Evolutionary conservation across 495 filamentous ascomycete species (phyloP).

Genomic region (Aspergillus ostianus): DNA sequence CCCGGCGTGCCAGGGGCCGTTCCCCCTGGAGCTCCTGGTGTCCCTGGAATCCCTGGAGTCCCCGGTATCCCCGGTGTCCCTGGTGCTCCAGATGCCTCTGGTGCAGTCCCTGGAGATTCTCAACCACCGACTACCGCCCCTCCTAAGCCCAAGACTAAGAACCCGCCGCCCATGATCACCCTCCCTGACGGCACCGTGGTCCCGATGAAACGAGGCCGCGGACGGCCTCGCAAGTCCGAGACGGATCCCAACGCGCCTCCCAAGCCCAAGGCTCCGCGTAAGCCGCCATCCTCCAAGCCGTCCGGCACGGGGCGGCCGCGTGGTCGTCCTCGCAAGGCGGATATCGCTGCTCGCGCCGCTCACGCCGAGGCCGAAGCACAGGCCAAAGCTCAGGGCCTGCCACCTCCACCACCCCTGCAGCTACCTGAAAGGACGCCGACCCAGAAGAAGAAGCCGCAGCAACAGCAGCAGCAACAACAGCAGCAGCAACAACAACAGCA

Average conservation of each 20-base stretch:
- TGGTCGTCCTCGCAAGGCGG: slow-evolving; percentile 40
- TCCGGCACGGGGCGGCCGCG: slow-evolving; percentile 38
- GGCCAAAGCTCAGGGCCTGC: slow-evolving; percentile 7
- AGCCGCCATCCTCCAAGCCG: slow-evolving; percentile 18
- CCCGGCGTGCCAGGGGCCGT: not conserved
- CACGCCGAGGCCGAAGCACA: slow-evolving; percentile 8
- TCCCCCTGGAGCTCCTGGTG: not conserved
- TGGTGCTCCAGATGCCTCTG: slow-evolving; percentile 2
- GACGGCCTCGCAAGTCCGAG: slow-evolving; percentile 41
- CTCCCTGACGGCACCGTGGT: slow-evolving; percentile 35
- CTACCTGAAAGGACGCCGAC: not conserved
- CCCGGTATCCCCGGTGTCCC: not conserved
- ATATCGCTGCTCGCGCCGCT: slow-evolving; percentile 11
- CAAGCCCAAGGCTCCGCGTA: slow-evolving; percentile 23
- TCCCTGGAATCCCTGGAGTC: not conserved
- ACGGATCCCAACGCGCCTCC: slow-evolving; percentile 29
- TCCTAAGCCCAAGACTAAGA: not conserved
- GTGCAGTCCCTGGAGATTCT: not conserved
- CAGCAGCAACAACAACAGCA: slow-evolving; percentile 9
- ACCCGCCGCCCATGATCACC: slow-evolving; percentile 22
- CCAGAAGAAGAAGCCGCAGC: not conserved
- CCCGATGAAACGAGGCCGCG: slow-evolving; percentile 37
- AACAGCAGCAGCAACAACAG: slow-evolving; percentile 12
- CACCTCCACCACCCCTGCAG: not conserved
- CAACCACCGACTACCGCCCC: not conserved